Evolutionary conservation across 306 rosid species (phyloP).

Genomic region (Sicyos edulis): DNA sequence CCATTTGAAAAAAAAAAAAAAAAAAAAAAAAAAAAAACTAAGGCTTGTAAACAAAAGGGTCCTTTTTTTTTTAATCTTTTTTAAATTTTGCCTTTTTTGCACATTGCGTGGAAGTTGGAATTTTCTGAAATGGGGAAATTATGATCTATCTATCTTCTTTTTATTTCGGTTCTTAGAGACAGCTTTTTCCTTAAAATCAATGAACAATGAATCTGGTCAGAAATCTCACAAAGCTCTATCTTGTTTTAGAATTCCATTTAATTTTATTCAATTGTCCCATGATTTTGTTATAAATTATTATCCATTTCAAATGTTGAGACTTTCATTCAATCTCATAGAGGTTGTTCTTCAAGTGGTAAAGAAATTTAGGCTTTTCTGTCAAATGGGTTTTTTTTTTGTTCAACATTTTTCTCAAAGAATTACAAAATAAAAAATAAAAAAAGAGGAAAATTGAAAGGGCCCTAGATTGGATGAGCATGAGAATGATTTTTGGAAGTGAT

Average conservation of each 20-base stretch:
- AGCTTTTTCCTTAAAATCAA: conserved; percentile 5
- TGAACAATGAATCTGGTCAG: conserved; percentile 11
- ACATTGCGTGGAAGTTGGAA: conserved; percentile 16
- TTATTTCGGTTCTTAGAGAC: background rate
- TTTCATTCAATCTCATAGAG: background rate
- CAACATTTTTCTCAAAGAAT: background rate
- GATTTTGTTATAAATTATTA: background rate
- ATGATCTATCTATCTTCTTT: background rate
- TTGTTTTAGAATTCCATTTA: background rate
- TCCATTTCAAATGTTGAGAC: background rate
- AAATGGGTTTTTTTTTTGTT: background rate
- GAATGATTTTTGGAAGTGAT: conserved; percentile 12
- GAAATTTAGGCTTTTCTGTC: background rate
- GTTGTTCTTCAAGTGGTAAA: background rate
- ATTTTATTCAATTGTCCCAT: background rate
- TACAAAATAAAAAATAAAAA: background rate
- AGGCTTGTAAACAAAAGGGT: background rate
- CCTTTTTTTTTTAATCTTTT: background rate
- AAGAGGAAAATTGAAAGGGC: background rate
- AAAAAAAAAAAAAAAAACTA: no score
- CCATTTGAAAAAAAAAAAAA: background rate
- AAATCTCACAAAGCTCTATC: background rate
- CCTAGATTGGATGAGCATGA: background rate
- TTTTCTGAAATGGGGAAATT: conserved; percentile 17
- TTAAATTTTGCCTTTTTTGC: background rate